phyloP scores from a whole-genome alignment of 371 early-diverging fungal species.

The Mortierella sp. region DNA sequence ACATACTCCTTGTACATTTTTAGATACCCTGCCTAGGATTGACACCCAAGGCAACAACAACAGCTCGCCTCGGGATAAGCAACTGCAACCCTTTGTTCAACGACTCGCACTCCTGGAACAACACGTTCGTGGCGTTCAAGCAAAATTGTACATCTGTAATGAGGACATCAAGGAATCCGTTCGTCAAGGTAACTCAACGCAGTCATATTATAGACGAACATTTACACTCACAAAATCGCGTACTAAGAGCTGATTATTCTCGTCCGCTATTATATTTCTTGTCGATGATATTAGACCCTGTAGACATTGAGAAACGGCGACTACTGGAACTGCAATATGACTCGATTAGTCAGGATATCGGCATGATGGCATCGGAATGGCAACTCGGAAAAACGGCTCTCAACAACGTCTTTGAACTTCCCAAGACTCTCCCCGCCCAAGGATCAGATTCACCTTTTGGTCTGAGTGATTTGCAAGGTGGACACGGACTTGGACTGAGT shows the following conservation, averaged over 20 bases:
- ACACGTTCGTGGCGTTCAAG: conserved; percentile 60
- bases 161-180: conserved; percentile 58
- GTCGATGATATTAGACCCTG: conserved; percentile 15
- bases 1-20: background rate
- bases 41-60: conserved; percentile 44
- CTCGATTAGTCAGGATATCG: conserved; percentile 60
- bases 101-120: conserved; percentile 59
- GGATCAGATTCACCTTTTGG: background rate
- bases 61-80: conserved; percentile 40
- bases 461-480: background rate
- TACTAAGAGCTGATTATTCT: background rate
- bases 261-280: background rate
- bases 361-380: conserved; percentile 61
- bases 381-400: conserved; percentile 60
- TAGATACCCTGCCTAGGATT: conserved; percentile 55
- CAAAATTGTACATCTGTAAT: conserved; percentile 62
- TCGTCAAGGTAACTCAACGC: conserved; percentile 28
- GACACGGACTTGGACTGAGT: background rate
- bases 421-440: background rate
- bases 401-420: conserved; percentile 44
- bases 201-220: background rate
- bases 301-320: conserved; percentile 43
- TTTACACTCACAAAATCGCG: background rate
- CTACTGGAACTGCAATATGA: conserved; percentile 58
- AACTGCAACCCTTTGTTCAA: conserved; percentile 56